Evolutionary conservation across 2,329 filamentous ascomycete species (phyloP).

Genomic region (Colletotrichum destructivum): DNA sequence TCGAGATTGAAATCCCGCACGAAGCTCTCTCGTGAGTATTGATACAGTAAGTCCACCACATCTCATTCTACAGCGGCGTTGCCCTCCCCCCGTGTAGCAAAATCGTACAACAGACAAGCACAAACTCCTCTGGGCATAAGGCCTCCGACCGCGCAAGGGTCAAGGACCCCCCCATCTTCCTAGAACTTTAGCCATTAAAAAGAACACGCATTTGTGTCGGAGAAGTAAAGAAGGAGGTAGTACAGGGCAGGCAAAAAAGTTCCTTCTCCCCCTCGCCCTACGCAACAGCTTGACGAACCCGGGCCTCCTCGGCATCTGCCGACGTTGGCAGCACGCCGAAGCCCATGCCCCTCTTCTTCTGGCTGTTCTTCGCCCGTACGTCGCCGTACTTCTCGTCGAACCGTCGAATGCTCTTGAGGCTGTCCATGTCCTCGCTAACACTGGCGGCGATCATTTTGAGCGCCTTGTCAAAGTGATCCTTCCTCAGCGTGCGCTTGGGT

Average conservation of each 20-base stretch:
- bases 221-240: not conserved
- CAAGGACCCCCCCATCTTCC: not conserved
- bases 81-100: not conserved
- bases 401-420: constrained; percentile 87
- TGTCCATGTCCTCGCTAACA: constrained; percentile 94
- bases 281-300: constrained; percentile 53
- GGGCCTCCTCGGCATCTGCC: constrained; percentile 60
- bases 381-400: constrained; percentile 98
- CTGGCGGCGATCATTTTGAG: constrained; percentile 91
- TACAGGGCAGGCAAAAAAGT: not conserved
- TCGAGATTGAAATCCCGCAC: not conserved
- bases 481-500: constrained; percentile 75
- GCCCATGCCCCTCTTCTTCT: constrained; percentile 70
- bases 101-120: constrained; percentile 4
- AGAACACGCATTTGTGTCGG: too few relatives aligned
- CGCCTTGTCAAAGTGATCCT: constrained; percentile 86
- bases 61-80: not conserved
- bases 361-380: constrained; percentile 67
- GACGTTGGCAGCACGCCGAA: constrained; percentile 66
- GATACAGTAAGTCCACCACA: not conserved
- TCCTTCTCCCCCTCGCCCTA: not conserved
- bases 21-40: not conserved
- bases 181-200: not conserved
- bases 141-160: not conserved
- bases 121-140: not conserved